Percentiles rank a stretch among this genome's conserved stretches.
Evolutionary conservation across 2,329 filamentous ascomycete genomes (phyloP).

Genomic region (Aspergillus sp.): DNA sequence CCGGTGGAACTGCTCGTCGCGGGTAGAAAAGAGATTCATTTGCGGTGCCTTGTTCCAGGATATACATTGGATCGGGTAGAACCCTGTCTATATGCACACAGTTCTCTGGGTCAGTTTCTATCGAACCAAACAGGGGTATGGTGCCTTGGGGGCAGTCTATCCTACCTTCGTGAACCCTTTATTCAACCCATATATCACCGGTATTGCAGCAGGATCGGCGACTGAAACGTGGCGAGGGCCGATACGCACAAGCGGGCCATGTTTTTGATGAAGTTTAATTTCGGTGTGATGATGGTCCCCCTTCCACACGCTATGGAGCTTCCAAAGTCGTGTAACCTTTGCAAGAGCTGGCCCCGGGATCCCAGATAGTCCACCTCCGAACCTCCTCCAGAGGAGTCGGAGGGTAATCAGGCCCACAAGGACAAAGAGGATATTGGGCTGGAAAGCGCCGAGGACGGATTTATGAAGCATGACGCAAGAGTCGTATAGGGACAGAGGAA

Average conservation of each 20-base stretch:
- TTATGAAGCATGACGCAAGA: too few species aligned
- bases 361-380: neutral
- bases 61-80: slow-evolving; percentile 2
- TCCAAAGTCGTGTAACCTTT: neutral
- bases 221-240: slow-evolving; percentile 1
- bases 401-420: neutral
- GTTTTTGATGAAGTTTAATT: neutral
- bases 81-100: neutral
- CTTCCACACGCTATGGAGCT: slow-evolving; percentile 1
- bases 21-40: slow-evolving; percentile 30
- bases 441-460: too few species aligned
- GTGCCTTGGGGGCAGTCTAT: neutral
- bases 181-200: neutral
- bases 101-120: neutral
- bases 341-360: neutral
- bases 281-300: neutral
- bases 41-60: slow-evolving; percentile 1
- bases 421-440: neutral
- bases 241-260: slow-evolving; percentile 1
- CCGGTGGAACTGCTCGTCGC: slow-evolving; percentile 31
- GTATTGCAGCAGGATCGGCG: neutral
- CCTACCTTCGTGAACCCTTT: neutral
- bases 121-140: neutral
- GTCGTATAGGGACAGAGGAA: too few species aligned
- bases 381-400: neutral